Percentiles rank a stretch among this genome's conserved stretches.
Conservation (phyloP, 371 early-diverging fungal species). For the Syncephalis fuscata region DNA sequence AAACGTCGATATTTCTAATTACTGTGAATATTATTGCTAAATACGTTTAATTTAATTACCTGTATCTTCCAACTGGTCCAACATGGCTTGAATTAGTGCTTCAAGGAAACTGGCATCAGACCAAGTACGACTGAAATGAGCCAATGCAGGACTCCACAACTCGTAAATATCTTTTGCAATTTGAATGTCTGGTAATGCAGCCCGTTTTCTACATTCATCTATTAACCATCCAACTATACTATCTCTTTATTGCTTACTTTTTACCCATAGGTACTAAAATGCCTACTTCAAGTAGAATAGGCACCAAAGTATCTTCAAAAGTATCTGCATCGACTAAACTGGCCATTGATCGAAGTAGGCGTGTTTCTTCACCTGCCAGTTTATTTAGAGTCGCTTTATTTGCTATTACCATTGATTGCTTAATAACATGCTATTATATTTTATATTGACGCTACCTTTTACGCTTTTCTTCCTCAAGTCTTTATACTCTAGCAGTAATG, state of each 20-base stretch:
- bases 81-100: constrained; percentile 12
- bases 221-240: neutral
- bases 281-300: constrained; percentile 19
- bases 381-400: no score
- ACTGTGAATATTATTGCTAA: neutral
- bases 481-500: constrained; percentile 17
- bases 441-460: no score
- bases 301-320: constrained; percentile 5
- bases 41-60: constrained; percentile 8
- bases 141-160: constrained; percentile 21
- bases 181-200: constrained; percentile 11
- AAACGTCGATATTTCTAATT: neutral
- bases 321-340: neutral
- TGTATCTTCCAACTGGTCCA: constrained; percentile 13
- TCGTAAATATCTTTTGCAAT: constrained; percentile 17
- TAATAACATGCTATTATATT: no score
- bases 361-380: no score
- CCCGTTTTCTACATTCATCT: constrained; percentile 14
- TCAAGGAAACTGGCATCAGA: constrained; percentile 10
- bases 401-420: neutral
- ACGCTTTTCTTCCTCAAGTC: constrained; percentile 16
- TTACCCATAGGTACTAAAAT: constrained; percentile 22
- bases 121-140: constrained; percentile 13
- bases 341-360: neutral
- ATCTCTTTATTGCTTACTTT: constrained; percentile 11